Evolutionary conservation across 805 yeast species (phyloP).

Genomic region (Kuraishia ogatae): DNA sequence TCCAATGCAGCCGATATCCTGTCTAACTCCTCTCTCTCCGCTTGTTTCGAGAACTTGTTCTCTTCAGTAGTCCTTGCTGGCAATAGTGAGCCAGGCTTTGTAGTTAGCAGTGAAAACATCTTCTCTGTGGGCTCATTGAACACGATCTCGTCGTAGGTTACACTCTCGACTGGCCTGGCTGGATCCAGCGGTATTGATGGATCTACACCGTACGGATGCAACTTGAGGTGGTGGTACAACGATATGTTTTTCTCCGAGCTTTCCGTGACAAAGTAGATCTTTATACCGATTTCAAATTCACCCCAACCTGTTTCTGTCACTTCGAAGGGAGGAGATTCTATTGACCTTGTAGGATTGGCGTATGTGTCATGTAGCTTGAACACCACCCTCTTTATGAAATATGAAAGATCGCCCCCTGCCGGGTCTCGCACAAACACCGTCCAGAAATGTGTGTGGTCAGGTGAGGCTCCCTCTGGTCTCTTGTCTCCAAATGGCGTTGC

Average conservation of each 20-base stretch:
- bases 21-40: slow-evolving; percentile 60
- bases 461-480: slow-evolving; percentile 57
- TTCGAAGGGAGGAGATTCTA: slow-evolving; percentile 88
- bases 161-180: slow-evolving; percentile 39
- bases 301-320: slow-evolving; percentile 99
- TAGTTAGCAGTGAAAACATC: slow-evolving; percentile 70
- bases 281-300: slow-evolving; percentile 87
- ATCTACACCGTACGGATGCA: slow-evolving; percentile 62
- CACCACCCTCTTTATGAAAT: slow-evolving; percentile 80
- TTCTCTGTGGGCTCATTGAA: slow-evolving; percentile 94
- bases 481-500: slow-evolving; percentile 57
- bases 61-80: slow-evolving; percentile 22
- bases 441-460: slow-evolving; percentile 94
- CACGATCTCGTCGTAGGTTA: slow-evolving; percentile 81
- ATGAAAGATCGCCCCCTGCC: slow-evolving; percentile 67
- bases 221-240: slow-evolving; percentile 79
- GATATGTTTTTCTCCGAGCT: slow-evolving; percentile 83
- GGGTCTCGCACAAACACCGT: slow-evolving; percentile 86
- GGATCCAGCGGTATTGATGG: slow-evolving; percentile 8
- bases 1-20: slow-evolving; percentile 32
- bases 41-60: slow-evolving; percentile 28
- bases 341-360: slow-evolving; percentile 72
- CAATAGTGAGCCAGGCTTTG: slow-evolving; percentile 50
- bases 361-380: slow-evolving; percentile 95
- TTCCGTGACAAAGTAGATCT: slow-evolving; percentile 78